Conservation (phyloP, 2,329 filamentous ascomycete species). For the Pestalotiopsis sp. region DNA sequence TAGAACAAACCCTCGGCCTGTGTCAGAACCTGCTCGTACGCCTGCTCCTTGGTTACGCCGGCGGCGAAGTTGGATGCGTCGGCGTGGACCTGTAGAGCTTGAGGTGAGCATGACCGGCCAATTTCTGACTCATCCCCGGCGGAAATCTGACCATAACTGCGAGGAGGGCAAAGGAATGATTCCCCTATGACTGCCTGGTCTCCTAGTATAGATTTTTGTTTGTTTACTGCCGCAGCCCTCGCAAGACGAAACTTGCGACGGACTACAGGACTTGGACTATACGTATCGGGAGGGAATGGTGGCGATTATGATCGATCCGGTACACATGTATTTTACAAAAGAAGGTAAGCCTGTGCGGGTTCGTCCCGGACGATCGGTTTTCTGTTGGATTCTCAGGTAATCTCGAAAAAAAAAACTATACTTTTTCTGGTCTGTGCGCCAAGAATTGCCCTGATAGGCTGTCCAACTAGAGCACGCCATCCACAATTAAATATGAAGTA, state of each 20-base stretch:
- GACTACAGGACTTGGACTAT: not conserved
- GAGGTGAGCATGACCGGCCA: not conserved
- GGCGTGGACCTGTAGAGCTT: constrained; percentile 65
- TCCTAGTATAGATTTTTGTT: not conserved
- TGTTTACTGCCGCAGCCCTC: not conserved
- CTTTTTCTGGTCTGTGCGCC: not conserved
- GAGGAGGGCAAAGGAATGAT: not conserved
- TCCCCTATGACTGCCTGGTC: too few species aligned
- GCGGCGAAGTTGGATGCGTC: constrained; percentile 74
- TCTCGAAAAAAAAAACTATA: not conserved
- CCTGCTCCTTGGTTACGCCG: constrained; percentile 69
- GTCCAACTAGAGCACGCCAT: not conserved
- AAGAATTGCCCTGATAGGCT: not conserved
- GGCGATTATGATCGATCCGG: not conserved
- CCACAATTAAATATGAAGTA: not conserved
- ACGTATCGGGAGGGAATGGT: not conserved
- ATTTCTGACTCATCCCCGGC: too few species aligned
- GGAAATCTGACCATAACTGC: not conserved
- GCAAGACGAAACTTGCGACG: not conserved
- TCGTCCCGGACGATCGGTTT: not conserved
- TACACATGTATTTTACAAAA: not conserved
- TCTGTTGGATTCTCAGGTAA: not conserved
- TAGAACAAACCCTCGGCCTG: constrained; percentile 71
- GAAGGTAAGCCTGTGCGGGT: not conserved
- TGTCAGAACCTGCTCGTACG: constrained; percentile 72